phyloP scores from a whole-genome alignment of 345 rosid genomes.

The Rhodamnia rubescens region DNA sequence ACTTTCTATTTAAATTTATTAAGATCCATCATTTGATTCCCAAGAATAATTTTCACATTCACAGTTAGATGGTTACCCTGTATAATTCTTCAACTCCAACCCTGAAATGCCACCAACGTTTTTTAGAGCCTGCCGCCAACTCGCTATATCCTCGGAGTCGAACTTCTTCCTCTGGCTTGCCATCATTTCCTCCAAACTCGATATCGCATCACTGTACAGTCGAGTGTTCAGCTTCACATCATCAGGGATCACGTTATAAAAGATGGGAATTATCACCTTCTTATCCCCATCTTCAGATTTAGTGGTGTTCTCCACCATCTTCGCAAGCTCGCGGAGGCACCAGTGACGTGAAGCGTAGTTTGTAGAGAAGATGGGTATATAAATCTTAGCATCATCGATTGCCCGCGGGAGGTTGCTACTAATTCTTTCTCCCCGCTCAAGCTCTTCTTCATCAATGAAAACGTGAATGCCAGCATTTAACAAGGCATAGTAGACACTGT shows the following conservation, averaged over 20 bases:
- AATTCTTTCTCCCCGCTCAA: neutral
- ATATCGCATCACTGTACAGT: neutral
- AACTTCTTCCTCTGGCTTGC: neutral
- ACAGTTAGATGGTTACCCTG: neutral
- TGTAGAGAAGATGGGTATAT: neutral
- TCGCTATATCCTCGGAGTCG: neutral
- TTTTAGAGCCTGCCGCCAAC: neutral
- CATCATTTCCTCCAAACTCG: neutral
- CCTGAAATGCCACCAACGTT: neutral
- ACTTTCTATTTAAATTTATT: neutral
- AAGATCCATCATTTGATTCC: neutral
- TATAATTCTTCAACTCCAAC: neutral
- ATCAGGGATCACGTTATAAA: neutral
- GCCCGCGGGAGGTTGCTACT: accelerated
- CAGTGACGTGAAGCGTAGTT: neutral
- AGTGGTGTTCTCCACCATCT: neutral
- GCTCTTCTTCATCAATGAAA: neutral
- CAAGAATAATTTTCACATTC: neutral
- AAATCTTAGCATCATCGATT: neutral
- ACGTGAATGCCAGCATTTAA: neutral
- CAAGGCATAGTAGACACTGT: neutral
- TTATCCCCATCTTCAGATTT: neutral
- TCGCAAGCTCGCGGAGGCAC: neutral
- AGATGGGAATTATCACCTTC: neutral
- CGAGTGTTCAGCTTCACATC: neutral